Conservation (phyloP, 2,329 filamentous ascomycete species). For the Alternaria novae-zelandiae region DNA sequence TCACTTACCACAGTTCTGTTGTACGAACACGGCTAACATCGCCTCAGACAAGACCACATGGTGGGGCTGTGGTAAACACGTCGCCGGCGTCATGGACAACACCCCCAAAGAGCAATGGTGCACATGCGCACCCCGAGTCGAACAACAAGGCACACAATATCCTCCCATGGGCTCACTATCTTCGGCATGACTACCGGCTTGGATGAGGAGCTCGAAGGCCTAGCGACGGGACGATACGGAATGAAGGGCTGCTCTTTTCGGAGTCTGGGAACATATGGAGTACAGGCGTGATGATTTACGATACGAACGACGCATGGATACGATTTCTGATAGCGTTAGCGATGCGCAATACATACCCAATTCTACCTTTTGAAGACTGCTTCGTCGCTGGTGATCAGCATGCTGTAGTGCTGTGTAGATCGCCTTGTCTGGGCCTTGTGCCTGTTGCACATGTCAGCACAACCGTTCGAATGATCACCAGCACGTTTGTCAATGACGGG, state of each 20-base stretch:
- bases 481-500: neutral
- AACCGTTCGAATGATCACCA: neutral
- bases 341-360: slow-evolving; percentile 1
- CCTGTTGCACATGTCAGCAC: neutral
- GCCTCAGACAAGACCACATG: slow-evolving; percentile 64
- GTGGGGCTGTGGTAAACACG: slow-evolving; percentile 70
- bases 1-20: slow-evolving; percentile 9
- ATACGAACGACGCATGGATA: neutral
- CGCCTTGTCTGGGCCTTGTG: neutral
- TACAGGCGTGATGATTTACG: slow-evolving; percentile 1
- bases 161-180: slow-evolving; percentile 64
- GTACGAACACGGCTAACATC: slow-evolving; percentile 6
- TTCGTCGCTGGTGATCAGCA: neutral
- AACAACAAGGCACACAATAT: slow-evolving; percentile 66
- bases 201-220: neutral
- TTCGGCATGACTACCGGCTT: slow-evolving; percentile 34
- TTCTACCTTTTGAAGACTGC: neutral
- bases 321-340: slow-evolving; percentile 2
- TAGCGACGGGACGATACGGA: neutral
- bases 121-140: slow-evolving; percentile 68
- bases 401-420: neutral
- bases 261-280: neutral
- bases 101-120: slow-evolving; percentile 68
- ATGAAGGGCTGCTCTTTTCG: neutral
- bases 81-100: slow-evolving; percentile 66